Conservation (phyloP, 305 asterid species). For the Fraxinus nigra region DNA sequence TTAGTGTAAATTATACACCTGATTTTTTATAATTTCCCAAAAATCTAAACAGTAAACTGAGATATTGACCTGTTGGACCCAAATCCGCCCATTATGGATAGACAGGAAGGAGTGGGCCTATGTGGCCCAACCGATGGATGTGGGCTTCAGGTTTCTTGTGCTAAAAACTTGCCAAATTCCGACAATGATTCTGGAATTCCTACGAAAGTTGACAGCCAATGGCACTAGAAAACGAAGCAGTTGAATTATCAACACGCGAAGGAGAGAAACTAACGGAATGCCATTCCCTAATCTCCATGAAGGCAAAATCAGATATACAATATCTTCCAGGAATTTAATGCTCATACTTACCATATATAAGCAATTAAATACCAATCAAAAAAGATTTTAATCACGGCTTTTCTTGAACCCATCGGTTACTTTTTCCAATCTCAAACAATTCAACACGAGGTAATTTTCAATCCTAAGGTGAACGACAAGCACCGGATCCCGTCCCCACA, state of each 20-base stretch:
- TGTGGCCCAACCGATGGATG: not conserved
- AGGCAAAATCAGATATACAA: not conserved
- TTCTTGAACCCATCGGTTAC: slow-evolving; percentile 25
- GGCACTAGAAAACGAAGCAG: not conserved
- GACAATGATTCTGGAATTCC: not conserved
- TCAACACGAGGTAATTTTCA: slow-evolving; percentile 19
- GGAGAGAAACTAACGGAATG: not conserved
- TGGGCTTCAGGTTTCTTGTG: not conserved
- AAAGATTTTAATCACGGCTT: slow-evolving; percentile 39
- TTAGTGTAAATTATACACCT: too few relatives aligned
- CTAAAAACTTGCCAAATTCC: not conserved
- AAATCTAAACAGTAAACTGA: too few relatives aligned
- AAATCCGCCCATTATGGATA: not conserved
- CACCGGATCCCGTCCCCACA: slow-evolving; percentile 59
- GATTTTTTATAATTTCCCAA: too few relatives aligned
- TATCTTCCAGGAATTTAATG: not conserved
- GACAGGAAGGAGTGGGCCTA: not conserved
- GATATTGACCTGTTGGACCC: not conserved
- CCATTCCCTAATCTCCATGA: not conserved
- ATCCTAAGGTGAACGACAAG: slow-evolving; percentile 41
- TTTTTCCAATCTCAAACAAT: slow-evolving; percentile 21
- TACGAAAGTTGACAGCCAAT: not conserved
- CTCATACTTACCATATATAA: not conserved
- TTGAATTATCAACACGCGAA: not conserved
- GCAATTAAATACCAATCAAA: not conserved